A percentile compares a stretch with the other conserved stretches of the same genome.
Evolutionary conservation across 768 basidiomycete species (phyloP).

Genomic region (Clavulina sp.): DNA sequence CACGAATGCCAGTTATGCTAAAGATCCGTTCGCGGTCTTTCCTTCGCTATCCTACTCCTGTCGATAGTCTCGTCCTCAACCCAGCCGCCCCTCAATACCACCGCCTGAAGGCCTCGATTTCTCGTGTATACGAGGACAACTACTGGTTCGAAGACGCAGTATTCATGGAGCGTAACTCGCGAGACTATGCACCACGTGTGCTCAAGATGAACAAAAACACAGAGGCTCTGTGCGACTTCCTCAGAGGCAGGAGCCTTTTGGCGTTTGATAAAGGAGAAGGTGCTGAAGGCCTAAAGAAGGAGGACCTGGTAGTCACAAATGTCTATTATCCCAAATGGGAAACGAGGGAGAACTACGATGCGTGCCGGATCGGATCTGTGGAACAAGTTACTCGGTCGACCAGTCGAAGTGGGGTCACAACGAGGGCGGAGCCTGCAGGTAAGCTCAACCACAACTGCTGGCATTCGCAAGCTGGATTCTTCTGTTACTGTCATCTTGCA

Average conservation of each 20-base stretch:
- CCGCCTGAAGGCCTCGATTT: slow-evolving; percentile 42
- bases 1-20: not conserved
- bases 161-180: slow-evolving; percentile 96
- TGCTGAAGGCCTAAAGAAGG: not conserved
- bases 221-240: slow-evolving; percentile 62
- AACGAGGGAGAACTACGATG: slow-evolving; percentile 52
- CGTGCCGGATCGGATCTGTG: slow-evolving; percentile 33
- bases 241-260: slow-evolving; percentile 33
- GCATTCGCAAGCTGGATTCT: no score
- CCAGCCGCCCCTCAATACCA: slow-evolving; percentile 55
- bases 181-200: slow-evolving; percentile 69
- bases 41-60: not conserved
- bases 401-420: slow-evolving; percentile 3
- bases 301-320: slow-evolving; percentile 34
- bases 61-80: slow-evolving; percentile 65
- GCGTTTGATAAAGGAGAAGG: slow-evolving; percentile 16
- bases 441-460: no score
- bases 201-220: slow-evolving; percentile 65
- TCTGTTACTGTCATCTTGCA: no score
- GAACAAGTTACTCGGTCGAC: slow-evolving; percentile 1
- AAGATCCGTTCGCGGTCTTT: no score
- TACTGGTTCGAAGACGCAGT: slow-evolving; percentile 88
- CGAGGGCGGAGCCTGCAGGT: slow-evolving; percentile 9
- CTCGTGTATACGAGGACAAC: slow-evolving; percentile 52
- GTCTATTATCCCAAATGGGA: slow-evolving; percentile 83